Base-by-base conservation (phyloP, 768 basidiomycete species). In the Hericium rajendrae region DNA sequence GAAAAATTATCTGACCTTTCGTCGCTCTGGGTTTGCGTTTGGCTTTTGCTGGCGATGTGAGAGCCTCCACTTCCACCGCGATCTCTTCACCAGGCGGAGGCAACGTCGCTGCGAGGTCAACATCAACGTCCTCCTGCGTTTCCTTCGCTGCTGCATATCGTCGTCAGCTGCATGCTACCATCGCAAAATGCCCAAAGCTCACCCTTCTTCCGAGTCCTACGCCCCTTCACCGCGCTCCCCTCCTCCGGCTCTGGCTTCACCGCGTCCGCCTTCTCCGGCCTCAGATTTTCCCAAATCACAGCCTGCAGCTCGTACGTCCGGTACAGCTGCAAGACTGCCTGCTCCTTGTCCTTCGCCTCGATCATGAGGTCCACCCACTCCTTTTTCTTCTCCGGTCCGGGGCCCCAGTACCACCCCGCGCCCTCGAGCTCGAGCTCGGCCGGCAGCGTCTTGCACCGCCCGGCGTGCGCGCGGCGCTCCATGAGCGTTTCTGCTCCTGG, bases 261-360 rank as follows among this genome's bases (percentile, higher is more conserved):
- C 2, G 8, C 3, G 40, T 62, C 56, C 9, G 54, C 48, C 20
- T 60, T 43, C 64, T 69, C 71, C 12, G 71, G 71, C 8, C 71
- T 65, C 26, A 72, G 60, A 52, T 69, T 68, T 56, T 68, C 83
- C 60, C 83, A 71, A 9, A 77, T 79, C 22, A 91, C 85, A 15
- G 83, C 78, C 46, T 83, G 72, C 4, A 94, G 68, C 49, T 73
- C 75, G 64, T 97, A 95, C 32, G 88, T 84, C 57, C 91, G 69
- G 66, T 91, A 84, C 48, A 95, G 66, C 60, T 94, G 83, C 57
- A 97, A 78, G 5, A 97, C 93, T 1, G 93, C 94, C 67, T 94
- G 94, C 68, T 95, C 94, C 72, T 94, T 90, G 69, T 89, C 90
- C 68, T 93, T 91, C 2, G 91, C 91, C 70, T 94, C 92, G 58